Base-by-base conservation (phyloP, 2,329 filamentous ascomycete genomes). In the Scytalidium lignicola region DNA sequence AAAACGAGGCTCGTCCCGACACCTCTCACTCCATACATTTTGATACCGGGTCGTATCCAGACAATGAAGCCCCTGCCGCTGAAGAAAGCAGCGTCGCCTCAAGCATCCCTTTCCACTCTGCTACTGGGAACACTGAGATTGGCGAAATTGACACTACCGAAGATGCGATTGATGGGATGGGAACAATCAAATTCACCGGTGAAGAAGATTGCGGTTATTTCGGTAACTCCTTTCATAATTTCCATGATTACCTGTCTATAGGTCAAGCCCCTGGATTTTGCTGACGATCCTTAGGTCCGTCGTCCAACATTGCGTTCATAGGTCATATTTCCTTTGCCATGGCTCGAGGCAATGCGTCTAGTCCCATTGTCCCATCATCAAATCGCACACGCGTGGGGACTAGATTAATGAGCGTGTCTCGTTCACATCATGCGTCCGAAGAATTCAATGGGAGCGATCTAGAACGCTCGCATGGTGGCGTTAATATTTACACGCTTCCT, bases 301-400 rank as follows among this genome's bases (percentile, higher is more conserved):
- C 69, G 5, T 71, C 70, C 1, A 72, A 72, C 53, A 70, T 71
- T 44, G 65, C 67, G 9, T 70, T 72, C 50, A 62, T 64, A 8
- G 60, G 67, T 5, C 63, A 67, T 28, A 64, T 72, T n/a, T 63
- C 65, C 17, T 58, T 60, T 21, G 61, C 66, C 12, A 55, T 67
- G 26, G 53, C 55, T 26, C 49, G 45, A 28, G 26, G 26, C 26
- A 28, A 13, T 28, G 13, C 26, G 13, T 13, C 26, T 53, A 13
- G 13, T 13, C 26, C 26, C 26, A 28, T 28, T 28, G 13, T 28
- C 7, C 13, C 26, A 13, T 28, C 26, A 13, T 7, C 26, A 28
- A 28, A 28, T 28, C 7, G 26, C 13, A 7, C 26, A 28, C 7
- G 26, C 7, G 26, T 28, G 26, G 13, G 13, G 13, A 28, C 7